phyloP scores from a whole-genome alignment of 768 basidiomycete species.

The Tephrocybe sp. region DNA sequence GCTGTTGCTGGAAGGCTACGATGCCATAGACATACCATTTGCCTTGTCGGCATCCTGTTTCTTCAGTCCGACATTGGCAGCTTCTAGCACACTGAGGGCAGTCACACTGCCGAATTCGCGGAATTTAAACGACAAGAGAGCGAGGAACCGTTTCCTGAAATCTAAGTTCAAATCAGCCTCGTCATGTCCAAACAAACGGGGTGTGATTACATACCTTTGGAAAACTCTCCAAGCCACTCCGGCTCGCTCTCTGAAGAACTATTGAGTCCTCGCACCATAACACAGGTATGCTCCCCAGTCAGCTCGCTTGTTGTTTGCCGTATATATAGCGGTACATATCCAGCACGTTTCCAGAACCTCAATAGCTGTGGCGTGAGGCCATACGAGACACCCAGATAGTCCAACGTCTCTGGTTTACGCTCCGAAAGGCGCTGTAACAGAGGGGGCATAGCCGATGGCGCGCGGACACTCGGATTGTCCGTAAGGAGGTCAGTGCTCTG shows the following conservation, averaged over 20 bases:
- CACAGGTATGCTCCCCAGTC: constrained; percentile 95
- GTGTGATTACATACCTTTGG: constrained; percentile 55
- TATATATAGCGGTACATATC: constrained; percentile 89
- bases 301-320: constrained; percentile 93
- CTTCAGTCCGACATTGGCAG: constrained; percentile 66
- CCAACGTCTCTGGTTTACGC: constrained; percentile 84
- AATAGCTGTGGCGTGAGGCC: constrained; percentile 87
- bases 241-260: constrained; percentile 61
- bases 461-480: constrained; percentile 74
- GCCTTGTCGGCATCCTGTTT: constrained; percentile 37
- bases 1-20: background rate
- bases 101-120: constrained; percentile 89
- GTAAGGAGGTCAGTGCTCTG: constrained; percentile 58
- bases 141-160: constrained; percentile 88
- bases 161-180: constrained; percentile 55
- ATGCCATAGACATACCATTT: constrained; percentile 29
- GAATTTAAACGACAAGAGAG: constrained; percentile 91
- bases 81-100: constrained; percentile 86
- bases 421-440: constrained; percentile 89
- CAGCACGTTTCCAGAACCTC: constrained; percentile 95
- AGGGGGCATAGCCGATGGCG: constrained; percentile 83
- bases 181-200: background rate
- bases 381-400: constrained; percentile 96
- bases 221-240: constrained; percentile 88
- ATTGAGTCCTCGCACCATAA: constrained; percentile 89